These are phyloP conservation scores for Vitis hybrid DNA, from an alignment of 177 flowering plant species.

Conservation along the genomic window DNA sequence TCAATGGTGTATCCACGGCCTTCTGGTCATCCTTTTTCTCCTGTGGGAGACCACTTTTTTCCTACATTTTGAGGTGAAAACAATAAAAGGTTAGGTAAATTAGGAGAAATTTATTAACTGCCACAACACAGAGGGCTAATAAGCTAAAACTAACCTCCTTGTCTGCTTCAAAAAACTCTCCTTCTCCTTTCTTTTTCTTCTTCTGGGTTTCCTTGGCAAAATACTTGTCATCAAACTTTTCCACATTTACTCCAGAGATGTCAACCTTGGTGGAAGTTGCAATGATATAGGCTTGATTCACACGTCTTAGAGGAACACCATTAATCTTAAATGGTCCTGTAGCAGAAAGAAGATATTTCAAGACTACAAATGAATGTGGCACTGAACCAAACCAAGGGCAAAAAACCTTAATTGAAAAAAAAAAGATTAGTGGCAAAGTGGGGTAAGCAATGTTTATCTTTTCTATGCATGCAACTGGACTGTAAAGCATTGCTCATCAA, in stretches of 20 bases:
- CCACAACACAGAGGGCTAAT: neutral
- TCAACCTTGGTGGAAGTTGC: conserved; percentile 88
- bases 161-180: conserved; percentile 81
- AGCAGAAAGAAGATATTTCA: conserved; percentile 36
- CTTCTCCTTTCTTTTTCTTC: conserved; percentile 79
- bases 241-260: conserved; percentile 58
- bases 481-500: conserved; percentile 8
- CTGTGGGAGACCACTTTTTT: conserved; percentile 31
- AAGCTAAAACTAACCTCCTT: conserved; percentile 49
- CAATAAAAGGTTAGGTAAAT: neutral
- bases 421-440: no score
- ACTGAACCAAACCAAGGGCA: conserved; percentile 30
- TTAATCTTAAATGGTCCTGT: conserved; percentile 85
- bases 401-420: no score
- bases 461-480: conserved; percentile 33
- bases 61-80: conserved; percentile 22
- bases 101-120: neutral
- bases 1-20: conserved; percentile 39
- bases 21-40: conserved; percentile 56
- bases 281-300: conserved; percentile 79
- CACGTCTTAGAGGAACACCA: conserved; percentile 83
- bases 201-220: conserved; percentile 60
- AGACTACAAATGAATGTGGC: conserved; percentile 36
- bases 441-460: conserved; percentile 29
- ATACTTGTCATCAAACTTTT: conserved; percentile 79